Conservation (phyloP, 1,284 basidiomycete genomes). For the Leccinum fuscescens region DNA sequence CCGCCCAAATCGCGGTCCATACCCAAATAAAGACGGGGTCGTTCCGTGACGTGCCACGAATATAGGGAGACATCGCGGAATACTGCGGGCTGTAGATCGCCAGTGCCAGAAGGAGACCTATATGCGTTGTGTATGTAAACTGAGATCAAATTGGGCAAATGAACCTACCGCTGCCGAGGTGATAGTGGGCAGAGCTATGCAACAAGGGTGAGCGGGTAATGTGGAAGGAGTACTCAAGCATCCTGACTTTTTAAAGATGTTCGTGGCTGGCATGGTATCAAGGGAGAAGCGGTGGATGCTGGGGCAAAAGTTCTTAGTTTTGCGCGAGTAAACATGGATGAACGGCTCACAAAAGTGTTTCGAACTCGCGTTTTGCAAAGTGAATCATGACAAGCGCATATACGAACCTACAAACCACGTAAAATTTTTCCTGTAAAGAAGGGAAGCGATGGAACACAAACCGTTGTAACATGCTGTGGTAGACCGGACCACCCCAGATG, state of each 20-base stretch:
- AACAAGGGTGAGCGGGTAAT: neutral
- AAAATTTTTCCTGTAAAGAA: slow-evolving; percentile 1
- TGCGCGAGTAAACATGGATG: slow-evolving; percentile 9
- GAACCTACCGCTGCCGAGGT: slow-evolving; percentile 69
- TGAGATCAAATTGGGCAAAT: neutral
- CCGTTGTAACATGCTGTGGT: slow-evolving; percentile 80
- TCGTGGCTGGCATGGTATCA: slow-evolving; percentile 87
- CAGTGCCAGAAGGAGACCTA: slow-evolving; percentile 71
- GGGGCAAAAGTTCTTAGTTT: slow-evolving; percentile 1
- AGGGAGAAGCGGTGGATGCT: slow-evolving; percentile 94
- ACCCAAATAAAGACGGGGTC: slow-evolving; percentile 67
- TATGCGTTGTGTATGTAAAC: neutral
- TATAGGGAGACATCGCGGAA: slow-evolving; percentile 55
- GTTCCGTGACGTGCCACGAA: slow-evolving; percentile 69
- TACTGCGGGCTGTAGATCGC: slow-evolving; percentile 78
- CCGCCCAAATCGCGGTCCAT: slow-evolving; percentile 72
- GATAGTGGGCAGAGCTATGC: slow-evolving; percentile 83
- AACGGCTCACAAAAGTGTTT: slow-evolving; percentile 78
- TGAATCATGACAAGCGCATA: slow-evolving; percentile 82
- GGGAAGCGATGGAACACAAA: slow-evolving; percentile 32
- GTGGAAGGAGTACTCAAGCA: neutral
- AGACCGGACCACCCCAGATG: slow-evolving; percentile 67
- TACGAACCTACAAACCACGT: slow-evolving; percentile 55
- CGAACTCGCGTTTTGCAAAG: slow-evolving; percentile 90
- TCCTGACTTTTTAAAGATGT: slow-evolving; percentile 88